Percentiles rank a stretch among this genome's conserved stretches.
These are phyloP conservation scores for Dendrocalamus sinicus DNA, from an alignment of 176 grass and related monocot species.

Conservation along the genomic window DNA sequence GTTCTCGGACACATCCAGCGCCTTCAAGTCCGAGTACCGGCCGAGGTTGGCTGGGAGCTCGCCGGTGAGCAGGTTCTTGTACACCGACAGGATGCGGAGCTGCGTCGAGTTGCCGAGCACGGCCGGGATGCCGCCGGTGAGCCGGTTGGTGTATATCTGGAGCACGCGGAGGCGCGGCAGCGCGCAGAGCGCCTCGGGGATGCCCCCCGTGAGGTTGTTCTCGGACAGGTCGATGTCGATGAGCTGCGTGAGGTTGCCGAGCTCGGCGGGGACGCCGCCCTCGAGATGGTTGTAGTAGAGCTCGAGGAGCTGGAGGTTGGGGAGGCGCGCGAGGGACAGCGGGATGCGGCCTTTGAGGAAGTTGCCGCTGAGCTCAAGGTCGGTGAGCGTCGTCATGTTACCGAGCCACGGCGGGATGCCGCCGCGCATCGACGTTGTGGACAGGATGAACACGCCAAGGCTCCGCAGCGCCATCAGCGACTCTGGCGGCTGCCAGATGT, in stretches of 20 bases:
- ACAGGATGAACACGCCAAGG: constrained; percentile 75
- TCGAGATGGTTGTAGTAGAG: constrained; percentile 87
- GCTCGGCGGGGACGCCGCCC: constrained; percentile 63
- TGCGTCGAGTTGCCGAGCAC: constrained; percentile 82
- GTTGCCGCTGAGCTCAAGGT: constrained; percentile 89
- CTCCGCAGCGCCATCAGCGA: constrained; percentile 46
- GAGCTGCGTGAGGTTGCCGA: constrained; percentile 77
- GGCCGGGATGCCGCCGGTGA: constrained; percentile 67
- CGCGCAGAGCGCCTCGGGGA: constrained; percentile 62
- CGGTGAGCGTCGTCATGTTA: constrained; percentile 88
- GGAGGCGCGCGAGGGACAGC: constrained; percentile 42
- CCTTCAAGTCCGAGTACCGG: constrained; percentile 60
- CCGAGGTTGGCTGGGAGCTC: constrained; percentile 73
- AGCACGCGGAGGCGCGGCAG: constrained; percentile 63
- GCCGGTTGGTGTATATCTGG: constrained; percentile 75
- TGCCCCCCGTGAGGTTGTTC: constrained; percentile 64
- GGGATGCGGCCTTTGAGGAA: constrained; percentile 67
- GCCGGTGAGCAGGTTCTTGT: constrained; percentile 81
- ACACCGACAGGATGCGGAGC: constrained; percentile 70
- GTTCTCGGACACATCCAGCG: constrained; percentile 93
- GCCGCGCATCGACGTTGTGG: constrained; percentile 72
- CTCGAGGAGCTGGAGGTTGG: constrained; percentile 68
- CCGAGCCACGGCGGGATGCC: constrained; percentile 76
- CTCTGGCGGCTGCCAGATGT: constrained; percentile 64
- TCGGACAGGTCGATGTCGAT: constrained; percentile 86